A percentile compares a stretch with the other conserved stretches of the same genome.
These are phyloP conservation scores for Candida maris DNA, from an alignment of 805 yeast species.

Conservation along the genomic window DNA sequence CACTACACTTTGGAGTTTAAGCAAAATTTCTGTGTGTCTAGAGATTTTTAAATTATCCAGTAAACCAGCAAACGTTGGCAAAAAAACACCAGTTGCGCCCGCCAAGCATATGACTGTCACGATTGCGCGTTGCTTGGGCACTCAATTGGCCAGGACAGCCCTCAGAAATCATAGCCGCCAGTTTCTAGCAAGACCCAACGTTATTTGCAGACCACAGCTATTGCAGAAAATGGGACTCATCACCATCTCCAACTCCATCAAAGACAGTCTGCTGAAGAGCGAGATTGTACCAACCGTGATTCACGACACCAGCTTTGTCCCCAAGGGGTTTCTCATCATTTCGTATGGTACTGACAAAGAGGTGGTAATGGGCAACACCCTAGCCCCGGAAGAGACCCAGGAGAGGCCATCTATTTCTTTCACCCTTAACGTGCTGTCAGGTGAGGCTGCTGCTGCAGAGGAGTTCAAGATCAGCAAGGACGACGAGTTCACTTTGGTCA, in stretches of 20 bases:
- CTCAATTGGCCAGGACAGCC: not conserved
- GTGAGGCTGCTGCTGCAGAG: slow-evolving; percentile 32
- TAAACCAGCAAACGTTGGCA: too few species aligned
- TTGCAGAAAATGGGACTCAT: slow-evolving; percentile 30
- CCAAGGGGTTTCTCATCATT: slow-evolving; percentile 59
- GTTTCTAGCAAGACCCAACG: not conserved
- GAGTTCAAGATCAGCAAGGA: slow-evolving; percentile 39
- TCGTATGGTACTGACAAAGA: slow-evolving; percentile 55
- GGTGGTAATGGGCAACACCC: slow-evolving; percentile 77
- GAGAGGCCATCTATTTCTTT: slow-evolving; percentile 62
- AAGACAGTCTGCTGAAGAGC: slow-evolving; percentile 46
- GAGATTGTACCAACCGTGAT: slow-evolving; percentile 52
- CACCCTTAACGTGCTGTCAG: slow-evolving; percentile 39
- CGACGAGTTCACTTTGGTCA: slow-evolving; percentile 65
- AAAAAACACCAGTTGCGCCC: too few species aligned
- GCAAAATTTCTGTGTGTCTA: too few species aligned
- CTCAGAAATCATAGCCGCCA: not conserved
- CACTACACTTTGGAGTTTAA: too few species aligned
- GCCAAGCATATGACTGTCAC: not conserved
- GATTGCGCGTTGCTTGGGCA: not conserved
- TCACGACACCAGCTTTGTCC: slow-evolving; percentile 33
- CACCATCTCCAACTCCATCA: slow-evolving; percentile 53
- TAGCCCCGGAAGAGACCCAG: slow-evolving; percentile 65
- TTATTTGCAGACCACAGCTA: slow-evolving; percentile 1
- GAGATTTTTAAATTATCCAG: too few species aligned